Percentiles rank a stretch among this genome's conserved stretches.
phyloP scores from a whole-genome alignment of 768 basidiomycete species.

The Crassisporium funariophilum region DNA sequence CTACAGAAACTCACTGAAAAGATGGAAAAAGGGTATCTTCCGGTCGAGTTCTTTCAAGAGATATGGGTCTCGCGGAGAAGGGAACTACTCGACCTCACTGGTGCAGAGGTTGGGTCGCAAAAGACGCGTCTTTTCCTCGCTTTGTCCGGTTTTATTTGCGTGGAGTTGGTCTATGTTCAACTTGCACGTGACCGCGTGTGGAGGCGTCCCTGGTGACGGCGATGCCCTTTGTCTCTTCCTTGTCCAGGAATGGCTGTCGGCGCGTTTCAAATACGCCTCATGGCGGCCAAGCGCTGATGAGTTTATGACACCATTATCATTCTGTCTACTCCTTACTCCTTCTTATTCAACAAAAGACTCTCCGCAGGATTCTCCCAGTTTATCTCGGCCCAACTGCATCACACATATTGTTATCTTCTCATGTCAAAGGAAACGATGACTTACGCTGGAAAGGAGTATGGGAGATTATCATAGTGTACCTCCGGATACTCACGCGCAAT shows the following conservation, averaged over 20 bases:
- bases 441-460: constrained; percentile 60
- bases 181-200: constrained; percentile 49
- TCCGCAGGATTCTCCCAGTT: constrained; percentile 29
- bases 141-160: constrained; percentile 37
- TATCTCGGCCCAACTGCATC: constrained; percentile 39
- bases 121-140: constrained; percentile 25
- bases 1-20: constrained; percentile 30
- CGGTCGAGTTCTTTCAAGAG: constrained; percentile 13
- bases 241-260: not conserved
- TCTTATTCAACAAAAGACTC: constrained; percentile 22
- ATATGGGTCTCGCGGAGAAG: constrained; percentile 17
- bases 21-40: constrained; percentile 26
- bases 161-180: constrained; percentile 56
- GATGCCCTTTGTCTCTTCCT: constrained; percentile 2
- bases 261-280: not conserved
- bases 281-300: too few species aligned
- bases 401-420: constrained; percentile 5
- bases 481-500: constrained; percentile 66
- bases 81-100: constrained; percentile 4
- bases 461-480: constrained; percentile 64
- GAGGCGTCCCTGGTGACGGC: constrained; percentile 12
- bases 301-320: not conserved
- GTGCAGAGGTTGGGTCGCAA: constrained; percentile 26
- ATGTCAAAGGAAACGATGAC: constrained; percentile 27
- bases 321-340: constrained; percentile 1